A percentile compares a stretch with the other conserved stretches of the same genome.
Evolutionary conservation across 495 filamentous ascomycete species (phyloP).

Genomic region (Glutinoglossum americanum): DNA sequence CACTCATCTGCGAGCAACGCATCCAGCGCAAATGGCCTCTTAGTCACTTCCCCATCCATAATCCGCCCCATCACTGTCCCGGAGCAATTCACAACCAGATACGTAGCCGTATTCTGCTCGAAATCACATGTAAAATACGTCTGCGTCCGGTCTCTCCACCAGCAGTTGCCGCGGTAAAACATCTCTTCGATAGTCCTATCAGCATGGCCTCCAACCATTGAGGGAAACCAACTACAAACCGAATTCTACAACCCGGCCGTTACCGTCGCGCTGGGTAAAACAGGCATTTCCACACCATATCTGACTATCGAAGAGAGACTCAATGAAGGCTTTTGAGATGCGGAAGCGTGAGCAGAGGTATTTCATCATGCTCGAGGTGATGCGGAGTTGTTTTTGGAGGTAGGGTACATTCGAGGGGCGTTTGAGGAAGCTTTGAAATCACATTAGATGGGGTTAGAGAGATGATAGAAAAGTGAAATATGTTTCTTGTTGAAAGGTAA

Average conservation of each 20-base stretch:
- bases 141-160: background rate
- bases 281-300: background rate
- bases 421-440: background rate
- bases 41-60: background rate
- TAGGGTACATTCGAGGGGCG: background rate
- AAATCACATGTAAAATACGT: background rate
- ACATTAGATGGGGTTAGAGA: background rate
- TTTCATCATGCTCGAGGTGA: background rate
- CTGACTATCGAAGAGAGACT: background rate
- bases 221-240: too few species aligned
- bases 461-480: background rate
- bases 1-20: constrained; percentile 2
- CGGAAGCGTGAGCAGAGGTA: background rate
- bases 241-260: background rate
- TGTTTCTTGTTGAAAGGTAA: too few species aligned
- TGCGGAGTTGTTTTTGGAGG: background rate
- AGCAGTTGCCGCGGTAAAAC: constrained; percentile 3
- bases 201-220: background rate
- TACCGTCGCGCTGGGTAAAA: constrained; percentile 1
- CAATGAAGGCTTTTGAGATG: background rate
- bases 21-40: constrained; percentile 2
- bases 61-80: background rate
- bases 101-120: background rate
- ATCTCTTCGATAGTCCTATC: background rate
- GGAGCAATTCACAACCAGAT: constrained; percentile 3